Conservation (phyloP, 192 early-diverging fungal species). For the Backusella tuberculispora region DNA sequence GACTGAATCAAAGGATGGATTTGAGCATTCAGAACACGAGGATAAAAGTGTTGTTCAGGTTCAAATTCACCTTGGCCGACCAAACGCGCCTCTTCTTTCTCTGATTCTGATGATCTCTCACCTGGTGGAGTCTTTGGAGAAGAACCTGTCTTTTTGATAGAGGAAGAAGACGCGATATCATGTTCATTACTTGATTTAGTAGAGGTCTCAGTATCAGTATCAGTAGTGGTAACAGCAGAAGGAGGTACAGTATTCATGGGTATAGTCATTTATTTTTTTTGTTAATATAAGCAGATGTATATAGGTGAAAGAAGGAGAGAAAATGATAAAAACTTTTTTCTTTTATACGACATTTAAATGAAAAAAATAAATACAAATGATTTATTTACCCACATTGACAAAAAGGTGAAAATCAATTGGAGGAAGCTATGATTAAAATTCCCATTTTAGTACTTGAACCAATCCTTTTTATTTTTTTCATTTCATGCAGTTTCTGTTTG, state of each 20-base stretch:
- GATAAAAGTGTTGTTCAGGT: constrained; percentile 85
- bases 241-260: neutral
- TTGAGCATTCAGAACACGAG: constrained; percentile 84
- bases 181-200: neutral
- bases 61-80: constrained; percentile 72
- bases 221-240: neutral
- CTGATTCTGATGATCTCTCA: neutral
- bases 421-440: neutral
- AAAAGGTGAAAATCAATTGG: neutral
- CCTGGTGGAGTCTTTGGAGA: constrained; percentile 28
- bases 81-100: neutral
- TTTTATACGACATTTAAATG: neutral
- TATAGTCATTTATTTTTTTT: neutral
- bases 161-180: neutral
- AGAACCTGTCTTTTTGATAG: neutral
- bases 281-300: neutral
- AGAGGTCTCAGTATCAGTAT: too few species aligned
- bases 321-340: neutral
- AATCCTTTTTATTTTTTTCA: constrained; percentile 2
- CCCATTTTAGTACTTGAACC: neutral
- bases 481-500: constrained; percentile 2
- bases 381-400: constrained; percentile 1
- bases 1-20: constrained; percentile 86
- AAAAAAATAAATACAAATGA: neutral
- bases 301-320: neutral